Evolutionary conservation across 2,329 filamentous ascomycete species (phyloP).

Genomic region (Pseudogymnoascus sp.): DNA sequence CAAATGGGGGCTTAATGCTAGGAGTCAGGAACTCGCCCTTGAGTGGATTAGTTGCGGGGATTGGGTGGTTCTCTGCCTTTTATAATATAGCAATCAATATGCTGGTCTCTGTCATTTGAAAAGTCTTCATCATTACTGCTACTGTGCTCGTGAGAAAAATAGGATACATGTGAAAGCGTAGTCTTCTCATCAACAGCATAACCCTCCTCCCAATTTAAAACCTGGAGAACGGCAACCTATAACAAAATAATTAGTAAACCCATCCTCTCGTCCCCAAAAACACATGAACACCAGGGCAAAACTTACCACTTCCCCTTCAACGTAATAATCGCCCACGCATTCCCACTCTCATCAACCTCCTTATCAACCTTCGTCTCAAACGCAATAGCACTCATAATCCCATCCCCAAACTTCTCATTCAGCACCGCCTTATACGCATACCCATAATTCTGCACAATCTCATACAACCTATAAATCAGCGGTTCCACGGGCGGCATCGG

Average conservation of each 20-base stretch:
- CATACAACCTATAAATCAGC: constrained; percentile 82
- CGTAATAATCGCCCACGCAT: constrained; percentile 78
- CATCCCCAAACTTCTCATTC: constrained; percentile 91
- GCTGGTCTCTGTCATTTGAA: not conserved
- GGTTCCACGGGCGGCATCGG: constrained; percentile 83
- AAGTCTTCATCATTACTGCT: not conserved
- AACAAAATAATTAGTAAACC: not conserved
- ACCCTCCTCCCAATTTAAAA: constrained; percentile 9
- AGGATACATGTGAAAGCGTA: not conserved
- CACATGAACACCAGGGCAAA: not conserved
- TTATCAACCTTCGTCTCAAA: constrained; percentile 91
- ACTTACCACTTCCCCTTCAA: constrained; percentile 34
- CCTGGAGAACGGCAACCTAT: constrained; percentile 13
- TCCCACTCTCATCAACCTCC: constrained; percentile 78
- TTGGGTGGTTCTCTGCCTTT: not conserved
- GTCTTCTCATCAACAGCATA: not conserved
- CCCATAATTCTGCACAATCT: constrained; percentile 95
- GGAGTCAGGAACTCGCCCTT: not conserved
- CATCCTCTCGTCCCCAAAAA: not conserved
- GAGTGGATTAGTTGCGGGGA: not conserved
- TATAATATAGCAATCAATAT: not conserved
- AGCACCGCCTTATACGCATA: constrained; percentile 92
- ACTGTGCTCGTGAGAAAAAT: not conserved
- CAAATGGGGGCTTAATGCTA: not conserved
- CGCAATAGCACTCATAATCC: constrained; percentile 93